These are phyloP conservation scores for Syzygium aqueum DNA, from an alignment of 345 rosid genomes.

Conservation along the genomic window DNA sequence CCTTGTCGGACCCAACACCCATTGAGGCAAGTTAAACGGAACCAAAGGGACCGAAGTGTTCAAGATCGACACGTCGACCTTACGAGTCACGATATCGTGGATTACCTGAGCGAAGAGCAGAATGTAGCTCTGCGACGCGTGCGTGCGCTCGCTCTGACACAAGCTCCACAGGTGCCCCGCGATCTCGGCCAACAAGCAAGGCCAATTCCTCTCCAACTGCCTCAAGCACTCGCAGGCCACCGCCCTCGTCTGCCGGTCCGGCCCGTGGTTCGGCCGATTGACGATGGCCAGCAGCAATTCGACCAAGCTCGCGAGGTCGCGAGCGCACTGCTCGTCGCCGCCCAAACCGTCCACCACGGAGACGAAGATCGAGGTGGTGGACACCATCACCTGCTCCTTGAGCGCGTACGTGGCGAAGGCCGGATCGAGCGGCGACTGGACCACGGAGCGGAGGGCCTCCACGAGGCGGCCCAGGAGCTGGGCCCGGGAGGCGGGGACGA, in stretches of 20 bases:
- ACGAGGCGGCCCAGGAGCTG: slow-evolving; percentile 42
- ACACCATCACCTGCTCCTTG: slow-evolving; percentile 81
- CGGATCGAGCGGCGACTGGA: slow-evolving; percentile 66
- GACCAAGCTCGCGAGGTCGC: slow-evolving; percentile 40
- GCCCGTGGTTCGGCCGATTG: slow-evolving; percentile 84
- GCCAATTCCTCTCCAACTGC: slow-evolving; percentile 63
- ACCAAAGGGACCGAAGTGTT: slow-evolving; percentile 67
- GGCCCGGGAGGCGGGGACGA: slow-evolving; percentile 13
- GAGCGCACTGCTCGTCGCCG: background rate
- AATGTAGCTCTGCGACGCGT: slow-evolving; percentile 73
- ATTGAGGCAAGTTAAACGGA: slow-evolving; percentile 67
- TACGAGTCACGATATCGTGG: slow-evolving; percentile 40
- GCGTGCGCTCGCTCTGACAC: slow-evolving; percentile 88
- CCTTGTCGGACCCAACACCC: slow-evolving; percentile 19
- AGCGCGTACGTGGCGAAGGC: slow-evolving; percentile 33
- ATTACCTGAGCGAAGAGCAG: slow-evolving; percentile 62
- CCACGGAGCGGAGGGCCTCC: slow-evolving; percentile 49
- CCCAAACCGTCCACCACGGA: slow-evolving; percentile 12
- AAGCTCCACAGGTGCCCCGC: slow-evolving; percentile 81
- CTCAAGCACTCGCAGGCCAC: slow-evolving; percentile 84
- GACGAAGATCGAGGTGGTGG: slow-evolving; percentile 62
- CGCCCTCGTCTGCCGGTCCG: slow-evolving; percentile 78
- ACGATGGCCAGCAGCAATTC: slow-evolving; percentile 63
- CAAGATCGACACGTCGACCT: slow-evolving; percentile 55
- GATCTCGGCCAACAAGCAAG: slow-evolving; percentile 69